Evolutionary conservation across 805 yeast species (phyloP).

Genomic region (Candida corydali): DNA sequence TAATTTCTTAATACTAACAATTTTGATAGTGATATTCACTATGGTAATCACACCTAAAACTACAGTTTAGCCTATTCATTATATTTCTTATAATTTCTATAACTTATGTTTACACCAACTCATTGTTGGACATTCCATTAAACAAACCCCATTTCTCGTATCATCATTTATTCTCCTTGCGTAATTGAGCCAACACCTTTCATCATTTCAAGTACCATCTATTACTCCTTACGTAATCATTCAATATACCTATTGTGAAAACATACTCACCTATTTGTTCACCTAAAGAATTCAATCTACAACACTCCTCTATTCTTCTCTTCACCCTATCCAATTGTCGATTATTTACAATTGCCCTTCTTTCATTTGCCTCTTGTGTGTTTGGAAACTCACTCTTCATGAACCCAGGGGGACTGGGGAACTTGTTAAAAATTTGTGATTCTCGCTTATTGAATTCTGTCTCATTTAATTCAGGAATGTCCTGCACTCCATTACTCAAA

Average conservation of each 20-base stretch:
- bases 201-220: constrained; percentile 8
- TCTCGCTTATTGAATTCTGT: constrained; percentile 12
- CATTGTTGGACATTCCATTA: no score
- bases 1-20: no score
- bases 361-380: constrained; percentile 25
- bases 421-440: constrained; percentile 32
- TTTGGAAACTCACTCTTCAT: constrained; percentile 35
- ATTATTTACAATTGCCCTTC: constrained; percentile 16
- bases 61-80: no score
- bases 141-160: no score
- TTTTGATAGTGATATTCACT: no score
- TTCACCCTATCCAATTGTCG: constrained; percentile 24
- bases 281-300: constrained; percentile 9
- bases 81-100: no score
- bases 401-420: constrained; percentile 38
- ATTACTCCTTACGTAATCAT: constrained; percentile 20
- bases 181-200: no score
- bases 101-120: no score
- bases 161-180: no score
- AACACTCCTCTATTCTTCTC: constrained; percentile 24
- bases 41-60: no score
- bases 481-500: constrained; percentile 4
- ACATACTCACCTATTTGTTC: constrained; percentile 27
- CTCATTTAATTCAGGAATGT: constrained; percentile 9
- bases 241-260: constrained; percentile 27